Evolutionary conservation across 1,284 basidiomycete species (phyloP), one percentile per base, ranked within the genome.

Genomic region (Fomitopsis palustris): DNA sequence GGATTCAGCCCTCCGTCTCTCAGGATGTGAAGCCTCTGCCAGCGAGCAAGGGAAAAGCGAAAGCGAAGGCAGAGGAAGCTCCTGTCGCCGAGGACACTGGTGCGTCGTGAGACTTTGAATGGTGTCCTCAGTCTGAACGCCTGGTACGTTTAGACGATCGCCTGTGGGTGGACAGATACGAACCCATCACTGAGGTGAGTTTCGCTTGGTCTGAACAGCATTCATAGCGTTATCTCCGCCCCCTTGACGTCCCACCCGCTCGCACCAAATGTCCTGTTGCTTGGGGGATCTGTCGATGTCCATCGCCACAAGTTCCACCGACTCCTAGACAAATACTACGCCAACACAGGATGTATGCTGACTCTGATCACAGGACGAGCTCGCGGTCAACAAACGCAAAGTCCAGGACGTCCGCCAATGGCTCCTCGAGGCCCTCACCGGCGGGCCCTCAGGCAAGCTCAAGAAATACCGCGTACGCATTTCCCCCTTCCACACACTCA

Each of bases 371-470:
- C 58, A 93, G 91, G 81, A 79, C 27, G 88, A 95, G 35, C 80
- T 99, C 1, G 95, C 93, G 0, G 92, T 98, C 3, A 95, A 98
- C 70, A 87, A 90, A 59, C 83, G 82, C 17, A 96, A 98, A 70
- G 85, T 98, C 0, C 84, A 87, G 53, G 91, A 93, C 64, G 91
- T 98, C 4, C 83, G 88, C 19, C 78, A 80, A 23, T 99, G 96
- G 96, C 72, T 99, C 2, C 66, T 78, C 1, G 96, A 98, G 69
- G 91, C 96, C 0, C 82, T 95, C 37, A 83, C 87, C 2, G 89
- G 86, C 1, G 85, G 83, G 4, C 81, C 81, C 7, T 82, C 82
- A 0, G 86, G 83, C 1, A 85, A 84, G 61, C 67, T 92, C 43
- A 79, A 78, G 43, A 93, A 90, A 68, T 95, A 95, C 72, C 82